Base-by-base conservation (phyloP, 768 basidiomycete species). In the Mycena albidolilacea region DNA sequence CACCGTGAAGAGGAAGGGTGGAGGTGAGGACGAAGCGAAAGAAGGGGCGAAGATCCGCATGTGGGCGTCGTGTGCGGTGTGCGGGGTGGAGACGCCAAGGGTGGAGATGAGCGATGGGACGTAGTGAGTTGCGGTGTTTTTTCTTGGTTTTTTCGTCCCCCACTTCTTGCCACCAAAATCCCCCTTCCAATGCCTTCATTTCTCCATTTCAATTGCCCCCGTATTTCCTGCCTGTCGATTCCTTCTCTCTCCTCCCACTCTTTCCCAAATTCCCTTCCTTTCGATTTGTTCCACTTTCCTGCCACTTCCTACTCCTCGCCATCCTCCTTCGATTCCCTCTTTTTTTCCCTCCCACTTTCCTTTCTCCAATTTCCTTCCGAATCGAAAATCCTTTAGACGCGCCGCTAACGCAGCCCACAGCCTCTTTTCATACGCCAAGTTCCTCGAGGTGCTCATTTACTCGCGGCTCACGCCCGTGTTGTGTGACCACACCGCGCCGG, bases 391-490 rank as follows among this genome's bases (percentile, higher is more conserved):
- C n/a, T 59, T 6, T 3, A 3, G 30, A 30, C 30, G 30, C 30
- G 3, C 30, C 30, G 30, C 30, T 30, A 30, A 30, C 30, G 30
- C 30, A 30, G 8, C 7, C 21, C 35, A 41, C 52, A 38, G 90
- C 67, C 77, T 91, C 8, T 82, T 86, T 58, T 90, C 90, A 0
- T 90, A 87, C 69, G 88, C 86, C 19, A 92, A 92, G 76, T 91
- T 85, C 73, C 79, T 91, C 17, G 90, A 92, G 78, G 77, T 91
- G 5, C 78, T 89, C 1, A 72, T 88, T 9, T 90, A 89, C 75
- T 87, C 88, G 1, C 82, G 84, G 0, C 64, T 86, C 10, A 79
- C 81, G 8, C 82, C 86, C 5, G 57, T 82, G 0, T 74, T 90
- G 10, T 92, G 91, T 70, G 83, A 82, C 68, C 91, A 91, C 76